Evolutionary conservation across 441 rosid genomes (phyloP).

Genomic region (Adansonia rubrostipa): DNA sequence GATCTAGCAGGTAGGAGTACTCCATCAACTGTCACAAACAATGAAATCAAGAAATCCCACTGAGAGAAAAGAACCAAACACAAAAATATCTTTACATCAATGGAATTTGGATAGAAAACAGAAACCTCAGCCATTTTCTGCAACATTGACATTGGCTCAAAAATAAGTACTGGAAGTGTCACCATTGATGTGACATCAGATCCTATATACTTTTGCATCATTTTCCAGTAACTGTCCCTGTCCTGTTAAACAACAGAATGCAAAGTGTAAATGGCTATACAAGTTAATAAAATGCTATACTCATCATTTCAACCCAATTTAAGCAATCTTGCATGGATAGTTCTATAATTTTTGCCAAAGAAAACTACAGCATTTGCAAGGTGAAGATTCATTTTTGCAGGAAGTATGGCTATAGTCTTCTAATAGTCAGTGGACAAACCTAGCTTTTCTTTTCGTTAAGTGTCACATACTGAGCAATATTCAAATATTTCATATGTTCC

Average conservation of each 20-base stretch:
- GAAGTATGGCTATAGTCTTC: not conserved
- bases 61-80: conserved; percentile 17
- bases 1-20: conserved; percentile 82
- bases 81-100: not conserved
- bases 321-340: not conserved
- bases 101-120: conserved; percentile 12
- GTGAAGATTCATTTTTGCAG: not conserved
- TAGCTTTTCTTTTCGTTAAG: not conserved
- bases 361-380: not conserved
- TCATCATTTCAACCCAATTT: not conserved
- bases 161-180: conserved; percentile 95
- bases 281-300: not conserved
- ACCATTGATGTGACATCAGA: conserved; percentile 97
- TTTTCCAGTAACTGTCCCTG: conserved; percentile 93
- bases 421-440: not conserved
- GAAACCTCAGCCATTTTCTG: conserved; percentile 99
- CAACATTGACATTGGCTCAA: conserved; percentile 91
- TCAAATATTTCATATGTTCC: conserved; percentile 8
- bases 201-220: conserved; percentile 96
- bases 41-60: conserved; percentile 20
- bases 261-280: not conserved
- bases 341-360: not conserved
- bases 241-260: conserved; percentile 54
- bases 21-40: conserved; percentile 85
- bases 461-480: not conserved